Conservation (phyloP, 2,329 filamentous ascomycete genomes). For the Elsinoe necatrix region DNA sequence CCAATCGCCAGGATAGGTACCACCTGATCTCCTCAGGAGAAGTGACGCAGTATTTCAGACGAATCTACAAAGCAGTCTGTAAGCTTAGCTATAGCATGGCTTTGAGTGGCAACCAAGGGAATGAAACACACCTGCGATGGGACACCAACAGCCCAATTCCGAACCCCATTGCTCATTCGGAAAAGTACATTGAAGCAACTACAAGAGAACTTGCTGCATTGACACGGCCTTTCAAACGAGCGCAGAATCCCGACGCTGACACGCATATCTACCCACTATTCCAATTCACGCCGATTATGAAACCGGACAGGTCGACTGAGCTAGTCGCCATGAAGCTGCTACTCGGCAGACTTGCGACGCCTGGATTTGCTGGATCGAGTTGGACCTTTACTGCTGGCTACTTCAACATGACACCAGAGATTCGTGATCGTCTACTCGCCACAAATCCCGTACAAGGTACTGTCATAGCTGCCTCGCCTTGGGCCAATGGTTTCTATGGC, state of each 20-base stretch:
- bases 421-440: conserved; percentile 69
- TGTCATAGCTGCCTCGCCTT: conserved; percentile 84
- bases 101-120: conserved; percentile 43
- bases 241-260: conserved; percentile 38
- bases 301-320: conserved; percentile 76
- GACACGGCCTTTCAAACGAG: conserved; percentile 41
- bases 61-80: conserved; percentile 67
- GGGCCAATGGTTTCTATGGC: conserved; percentile 91
- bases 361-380: conserved; percentile 57
- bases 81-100: conserved; percentile 73
- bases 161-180: conserved; percentile 62
- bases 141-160: conserved; percentile 64
- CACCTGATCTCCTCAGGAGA: conserved; percentile 76
- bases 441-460: conserved; percentile 64
- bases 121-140: conserved; percentile 51
- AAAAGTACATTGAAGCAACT: conserved; percentile 60
- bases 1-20: conserved; percentile 88
- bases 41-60: conserved; percentile 73
- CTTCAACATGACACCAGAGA: conserved; percentile 86
- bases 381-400: conserved; percentile 99
- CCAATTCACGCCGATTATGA: conserved; percentile 78
- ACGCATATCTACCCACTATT: conserved; percentile 79
- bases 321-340: conserved; percentile 71
- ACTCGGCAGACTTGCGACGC: conserved; percentile 56
- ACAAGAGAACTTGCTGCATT: conserved; percentile 59